Conservation (phyloP, 805 yeast species). For the Candida hispaniensis region DNA sequence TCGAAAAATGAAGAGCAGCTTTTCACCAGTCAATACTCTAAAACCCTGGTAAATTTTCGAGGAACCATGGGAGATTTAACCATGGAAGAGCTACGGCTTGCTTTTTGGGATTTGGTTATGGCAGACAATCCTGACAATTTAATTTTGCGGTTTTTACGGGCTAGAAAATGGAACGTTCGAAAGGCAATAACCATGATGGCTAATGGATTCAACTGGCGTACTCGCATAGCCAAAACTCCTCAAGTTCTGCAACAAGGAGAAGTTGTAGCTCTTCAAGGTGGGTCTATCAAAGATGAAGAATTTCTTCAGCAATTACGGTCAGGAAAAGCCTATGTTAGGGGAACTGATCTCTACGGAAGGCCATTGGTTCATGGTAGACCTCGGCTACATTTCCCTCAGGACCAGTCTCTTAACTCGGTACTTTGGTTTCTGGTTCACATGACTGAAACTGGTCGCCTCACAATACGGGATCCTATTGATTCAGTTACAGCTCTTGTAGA, state of each 20-base stretch:
- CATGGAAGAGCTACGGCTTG: constrained; percentile 35
- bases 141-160: constrained; percentile 65
- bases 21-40: too few species aligned
- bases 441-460: constrained; percentile 74
- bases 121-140: constrained; percentile 75
- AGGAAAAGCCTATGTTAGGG: constrained; percentile 68
- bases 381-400: constrained; percentile 56
- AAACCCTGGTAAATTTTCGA: constrained; percentile 9
- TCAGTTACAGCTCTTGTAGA: constrained; percentile 80
- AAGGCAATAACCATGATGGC: constrained; percentile 60
- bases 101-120: constrained; percentile 52
- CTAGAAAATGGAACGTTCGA: constrained; percentile 74
- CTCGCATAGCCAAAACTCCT: constrained; percentile 48
- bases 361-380: constrained; percentile 80
- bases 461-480: constrained; percentile 64
- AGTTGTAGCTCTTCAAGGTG: constrained; percentile 39
- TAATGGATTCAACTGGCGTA: constrained; percentile 66
- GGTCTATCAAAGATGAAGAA: constrained; percentile 38
- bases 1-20: too few species aligned
- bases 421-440: constrained; percentile 62
- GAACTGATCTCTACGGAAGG: constrained; percentile 59
- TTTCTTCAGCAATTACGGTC: constrained; percentile 43
- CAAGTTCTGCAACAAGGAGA: constrained; percentile 63
- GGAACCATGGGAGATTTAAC: constrained; percentile 11
- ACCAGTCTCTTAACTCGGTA: constrained; percentile 59